These are phyloP conservation scores for Glycine latifolia DNA, from an alignment of 306 rosid species.

Conservation along the genomic window DNA sequence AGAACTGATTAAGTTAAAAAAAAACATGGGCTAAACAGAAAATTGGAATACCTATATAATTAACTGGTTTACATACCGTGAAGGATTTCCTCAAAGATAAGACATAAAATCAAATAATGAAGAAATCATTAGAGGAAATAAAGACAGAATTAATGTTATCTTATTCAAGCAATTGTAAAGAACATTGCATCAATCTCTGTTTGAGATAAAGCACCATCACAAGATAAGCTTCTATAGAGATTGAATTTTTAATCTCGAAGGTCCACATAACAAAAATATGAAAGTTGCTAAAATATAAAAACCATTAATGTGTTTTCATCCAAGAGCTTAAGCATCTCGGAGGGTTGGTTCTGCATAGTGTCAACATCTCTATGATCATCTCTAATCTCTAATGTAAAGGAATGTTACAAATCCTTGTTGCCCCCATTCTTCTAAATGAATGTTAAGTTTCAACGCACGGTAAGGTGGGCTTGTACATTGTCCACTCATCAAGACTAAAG, in stretches of 20 bases:
- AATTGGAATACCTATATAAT: neutral
- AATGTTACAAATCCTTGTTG: neutral
- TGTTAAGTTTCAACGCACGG: neutral
- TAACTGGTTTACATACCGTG: constrained; percentile 56
- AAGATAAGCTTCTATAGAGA: constrained; percentile 12
- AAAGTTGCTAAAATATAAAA: constrained; percentile 2
- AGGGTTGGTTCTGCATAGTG: constrained; percentile 7
- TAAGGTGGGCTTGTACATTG: neutral
- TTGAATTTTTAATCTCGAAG: neutral
- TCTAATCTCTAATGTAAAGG: neutral
- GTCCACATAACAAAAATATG: neutral
- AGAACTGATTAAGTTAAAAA: constrained; percentile 11
- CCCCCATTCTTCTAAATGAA: neutral
- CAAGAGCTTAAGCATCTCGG: neutral
- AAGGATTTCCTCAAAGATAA: constrained; percentile 60
- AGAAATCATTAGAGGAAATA: constrained; percentile 18
- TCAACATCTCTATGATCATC: neutral
- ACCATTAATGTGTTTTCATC: neutral
- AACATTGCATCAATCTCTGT: constrained; percentile 12
- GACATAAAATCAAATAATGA: constrained; percentile 27
- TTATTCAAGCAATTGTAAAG: too few species aligned
- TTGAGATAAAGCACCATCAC: constrained; percentile 12
- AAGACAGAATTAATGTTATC: neutral
- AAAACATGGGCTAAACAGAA: neutral
- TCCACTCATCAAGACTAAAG: neutral